Evolutionary conservation across 2,329 filamentous ascomycete genomes (phyloP), one percentile per base, ranked within the genome.

Genomic region (Conoideocrella luteorostrata): DNA sequence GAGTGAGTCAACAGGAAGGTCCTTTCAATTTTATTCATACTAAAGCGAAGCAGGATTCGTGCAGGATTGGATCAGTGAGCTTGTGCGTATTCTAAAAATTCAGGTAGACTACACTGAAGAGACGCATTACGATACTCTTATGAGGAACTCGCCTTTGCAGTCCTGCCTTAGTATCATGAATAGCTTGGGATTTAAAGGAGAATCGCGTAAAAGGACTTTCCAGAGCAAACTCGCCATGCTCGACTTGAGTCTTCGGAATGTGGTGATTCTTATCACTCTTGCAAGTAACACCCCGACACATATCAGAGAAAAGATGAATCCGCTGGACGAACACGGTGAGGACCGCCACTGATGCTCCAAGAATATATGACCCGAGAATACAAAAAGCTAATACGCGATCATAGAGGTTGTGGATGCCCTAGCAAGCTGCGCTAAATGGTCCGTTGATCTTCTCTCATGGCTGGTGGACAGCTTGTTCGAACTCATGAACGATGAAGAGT

Each of bases 81-180:
- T 89, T 11, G 80, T 87, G 41, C 74, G 78, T 32, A 78, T 86
- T 45, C 68, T 90, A 41, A 84, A 82, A 49, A 73, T 87, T 23
- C 80, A 82, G 39, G 78, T 90, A 38, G 91, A 97, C 64, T 94
- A 90, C 57, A 85, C 88, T 0, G 77, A 86, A 39, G 87, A 95
- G 47, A 69, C 78, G 2, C 75, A 79, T 35, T 78, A 85, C 52
- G 82, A 91, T 58, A 74, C 82, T 46, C 69, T 95, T 26, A 77
- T 93, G 50, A 74, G 82, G 47, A 90, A 93, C 55, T 70, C 74
- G 3, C 73, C 81, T 28, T 75, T 96, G 36, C 84, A 88, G 47
- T 75, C 86, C 44, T 87, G 82, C 45, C 70, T 96, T 11, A 86
- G 87, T 55, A 78, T 93, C 22, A 81, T 94, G 57, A 83, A 86